Evolutionary conservation across 306 rosid species (phyloP), one percentile per base, ranked within the genome.

Genomic region (Citrullus mucosospermus): DNA sequence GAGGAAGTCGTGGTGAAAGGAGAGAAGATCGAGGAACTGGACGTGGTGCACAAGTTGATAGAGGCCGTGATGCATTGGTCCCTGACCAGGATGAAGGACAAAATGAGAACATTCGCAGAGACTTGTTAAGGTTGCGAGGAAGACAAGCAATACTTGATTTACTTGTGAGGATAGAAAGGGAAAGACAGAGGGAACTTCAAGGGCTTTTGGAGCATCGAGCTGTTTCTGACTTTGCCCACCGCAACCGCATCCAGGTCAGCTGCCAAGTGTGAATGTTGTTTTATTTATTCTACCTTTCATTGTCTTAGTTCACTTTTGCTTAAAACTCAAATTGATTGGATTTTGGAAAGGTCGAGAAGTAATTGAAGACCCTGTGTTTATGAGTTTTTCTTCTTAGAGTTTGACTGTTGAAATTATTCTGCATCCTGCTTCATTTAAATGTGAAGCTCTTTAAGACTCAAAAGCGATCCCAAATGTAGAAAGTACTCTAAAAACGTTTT

Each of bases 161-260:
- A 85, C 97, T 96, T 62, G 87, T 96, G 79, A 87, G 99, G 86
- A 85, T 91, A 79, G 99, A 93, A 84, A 88, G 96, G 82, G 99
- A 96, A 87, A 87, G 99, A 74, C 99, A 88, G 80, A 72, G 99
- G 84, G 99, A 96, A 79, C 99, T 96, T 43, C 93, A 96, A 78
- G 92, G 93, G 55, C 83, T 96, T 83, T 87, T 96, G 81, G 99
- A 96, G 90, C 96, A 92, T 84, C 97, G 99, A 25, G 99, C 97
- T 76, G 99, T 96, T 81, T 90, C 99, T 80, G 99, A 93, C 86
- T 96, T 96, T 83, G 99, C 99, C 82, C 97, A 96, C 86, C 97
- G 98, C 69, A 91, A 91, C 81, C 99, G 99, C 59, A 92, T 96
- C 83, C 99, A 96, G 98, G 99, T 96, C 82, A 85, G 97, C 85